Conservation (phyloP, 805 yeast species). For the Priceomyces medius region DNA sequence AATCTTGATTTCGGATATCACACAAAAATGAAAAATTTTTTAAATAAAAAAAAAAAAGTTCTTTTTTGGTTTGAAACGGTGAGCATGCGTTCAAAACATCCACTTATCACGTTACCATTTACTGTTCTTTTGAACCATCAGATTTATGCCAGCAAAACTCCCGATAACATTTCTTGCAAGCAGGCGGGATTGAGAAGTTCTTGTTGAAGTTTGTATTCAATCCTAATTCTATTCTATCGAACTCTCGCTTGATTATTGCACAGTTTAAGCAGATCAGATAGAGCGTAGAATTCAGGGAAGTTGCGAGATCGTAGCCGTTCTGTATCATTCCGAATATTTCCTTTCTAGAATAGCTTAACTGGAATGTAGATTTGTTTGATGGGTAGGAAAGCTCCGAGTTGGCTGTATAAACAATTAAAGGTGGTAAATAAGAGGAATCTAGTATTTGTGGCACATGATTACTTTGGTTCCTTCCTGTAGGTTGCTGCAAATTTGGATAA, state of each 20-base stretch:
- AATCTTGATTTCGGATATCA: too few relatives aligned
- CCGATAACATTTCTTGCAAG: constrained; percentile 18
- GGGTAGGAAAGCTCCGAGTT: constrained; percentile 41
- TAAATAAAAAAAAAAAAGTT: too few relatives aligned
- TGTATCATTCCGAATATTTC: constrained; percentile 47
- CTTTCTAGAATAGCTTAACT: constrained; percentile 44
- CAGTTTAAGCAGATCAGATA: constrained; percentile 56
- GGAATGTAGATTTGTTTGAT: constrained; percentile 61
- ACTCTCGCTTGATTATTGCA: constrained; percentile 51
- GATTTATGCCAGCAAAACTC: constrained; percentile 18
- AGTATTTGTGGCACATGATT: not conserved
- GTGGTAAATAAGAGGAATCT: constrained; percentile 37
- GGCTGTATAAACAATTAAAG: constrained; percentile 52
- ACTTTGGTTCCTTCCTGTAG: not conserved
- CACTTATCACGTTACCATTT: too few relatives aligned
- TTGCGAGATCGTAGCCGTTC: constrained; percentile 55
- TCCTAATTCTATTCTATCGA: constrained; percentile 33
- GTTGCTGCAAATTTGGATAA: constrained; percentile 16
- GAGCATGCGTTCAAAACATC: too few relatives aligned
- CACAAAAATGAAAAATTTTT: too few relatives aligned
- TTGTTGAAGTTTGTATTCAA: constrained; percentile 3
- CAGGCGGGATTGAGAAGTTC: constrained; percentile 12
- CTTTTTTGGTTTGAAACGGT: too few relatives aligned
- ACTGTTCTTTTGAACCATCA: not conserved
- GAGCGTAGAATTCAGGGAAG: constrained; percentile 40